phyloP scores from a whole-genome alignment of 2,329 filamentous ascomycete species.

The Fusarium verticillioides region DNA sequence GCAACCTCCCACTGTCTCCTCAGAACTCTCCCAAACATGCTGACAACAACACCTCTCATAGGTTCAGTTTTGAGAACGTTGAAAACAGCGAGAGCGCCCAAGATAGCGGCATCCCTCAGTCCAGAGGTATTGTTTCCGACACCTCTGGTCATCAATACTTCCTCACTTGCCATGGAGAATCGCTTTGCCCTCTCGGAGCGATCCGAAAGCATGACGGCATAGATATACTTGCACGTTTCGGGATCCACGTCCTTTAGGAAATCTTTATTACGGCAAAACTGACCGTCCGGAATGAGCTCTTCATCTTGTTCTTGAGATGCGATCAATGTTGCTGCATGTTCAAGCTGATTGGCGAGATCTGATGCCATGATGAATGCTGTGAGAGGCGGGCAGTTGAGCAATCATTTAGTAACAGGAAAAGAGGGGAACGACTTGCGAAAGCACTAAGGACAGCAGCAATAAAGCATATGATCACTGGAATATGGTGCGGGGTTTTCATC shows the following conservation, averaged over 20 bases:
- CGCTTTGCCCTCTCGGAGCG: neutral
- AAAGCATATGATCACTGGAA: neutral
- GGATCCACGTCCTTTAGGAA: neutral
- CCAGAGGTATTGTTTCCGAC: neutral
- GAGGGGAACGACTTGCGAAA: neutral
- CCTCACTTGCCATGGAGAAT: neutral
- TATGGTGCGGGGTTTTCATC: neutral
- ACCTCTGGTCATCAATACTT: neutral
- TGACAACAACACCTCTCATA: neutral
- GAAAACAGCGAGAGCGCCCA: neutral
- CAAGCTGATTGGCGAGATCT: neutral
- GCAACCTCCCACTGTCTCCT: neutral
- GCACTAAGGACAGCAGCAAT: rapidly evolving
- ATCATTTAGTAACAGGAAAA: neutral
- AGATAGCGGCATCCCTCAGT: neutral
- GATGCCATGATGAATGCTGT: neutral
- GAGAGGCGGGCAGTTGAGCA: rapidly evolving
- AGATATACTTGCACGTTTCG: neutral
- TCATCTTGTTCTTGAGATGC: neutral
- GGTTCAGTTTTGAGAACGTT: neutral
- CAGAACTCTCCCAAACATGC: neutral
- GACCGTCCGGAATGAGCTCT: neutral
- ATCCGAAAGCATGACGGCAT: neutral
- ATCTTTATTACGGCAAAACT: neutral
- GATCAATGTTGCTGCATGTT: neutral